Evolutionary conservation across 305 asterid genomes (phyloP).

Genomic region (Plantago rigida): DNA sequence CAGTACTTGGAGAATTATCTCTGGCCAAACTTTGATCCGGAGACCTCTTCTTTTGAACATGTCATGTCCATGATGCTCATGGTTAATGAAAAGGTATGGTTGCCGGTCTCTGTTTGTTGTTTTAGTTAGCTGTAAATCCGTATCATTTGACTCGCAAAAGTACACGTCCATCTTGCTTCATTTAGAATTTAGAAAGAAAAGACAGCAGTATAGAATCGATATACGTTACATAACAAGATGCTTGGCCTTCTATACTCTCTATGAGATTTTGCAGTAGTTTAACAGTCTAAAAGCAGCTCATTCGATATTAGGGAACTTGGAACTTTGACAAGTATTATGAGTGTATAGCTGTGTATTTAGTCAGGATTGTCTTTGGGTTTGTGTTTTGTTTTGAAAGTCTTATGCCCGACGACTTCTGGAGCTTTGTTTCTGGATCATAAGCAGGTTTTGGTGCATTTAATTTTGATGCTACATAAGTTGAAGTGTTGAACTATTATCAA

Average conservation of each 20-base stretch:
- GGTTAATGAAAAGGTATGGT: slow-evolving; percentile 89
- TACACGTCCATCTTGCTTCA: too few species aligned
- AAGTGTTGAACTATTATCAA: not conserved
- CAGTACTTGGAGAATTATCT: slow-evolving; percentile 95
- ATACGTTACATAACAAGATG: too few species aligned
- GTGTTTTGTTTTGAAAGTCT: not conserved
- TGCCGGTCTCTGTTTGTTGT: not conserved
- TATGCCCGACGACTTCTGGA: slow-evolving; percentile 1
- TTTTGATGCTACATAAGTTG: not conserved
- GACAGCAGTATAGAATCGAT: too few species aligned
- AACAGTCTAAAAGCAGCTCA: too few species aligned
- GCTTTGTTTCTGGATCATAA: not conserved
- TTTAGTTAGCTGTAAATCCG: not conserved
- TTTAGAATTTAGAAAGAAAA: too few species aligned
- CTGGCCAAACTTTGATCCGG: slow-evolving; percentile 84
- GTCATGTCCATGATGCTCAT: slow-evolving; percentile 95
- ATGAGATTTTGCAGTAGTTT: too few species aligned
- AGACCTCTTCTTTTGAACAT: slow-evolving; percentile 83
- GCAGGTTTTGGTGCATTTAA: too few species aligned
- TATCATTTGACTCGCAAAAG: too few species aligned
- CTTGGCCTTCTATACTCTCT: too few species aligned
- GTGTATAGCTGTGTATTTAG: too few species aligned
- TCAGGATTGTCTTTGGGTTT: not conserved
- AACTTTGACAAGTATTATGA: too few species aligned
- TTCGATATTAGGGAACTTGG: too few species aligned